These are phyloP conservation scores for Yarrowia keelungensis DNA, from an alignment of 805 yeast species.

Conservation along the genomic window DNA sequence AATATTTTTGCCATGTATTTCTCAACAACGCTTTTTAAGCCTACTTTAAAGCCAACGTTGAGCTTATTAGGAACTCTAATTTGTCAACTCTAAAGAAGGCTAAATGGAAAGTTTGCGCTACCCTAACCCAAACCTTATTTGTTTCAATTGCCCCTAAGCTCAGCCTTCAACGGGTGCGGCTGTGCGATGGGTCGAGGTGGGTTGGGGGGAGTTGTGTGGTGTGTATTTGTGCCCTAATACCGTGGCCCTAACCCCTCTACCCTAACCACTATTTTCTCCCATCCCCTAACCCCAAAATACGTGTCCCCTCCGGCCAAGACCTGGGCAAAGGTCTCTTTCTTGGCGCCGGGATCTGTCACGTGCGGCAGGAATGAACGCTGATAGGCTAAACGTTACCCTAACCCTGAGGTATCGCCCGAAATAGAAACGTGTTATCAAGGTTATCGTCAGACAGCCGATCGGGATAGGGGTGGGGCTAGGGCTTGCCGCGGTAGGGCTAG, in stretches of 20 bases:
- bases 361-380: background rate
- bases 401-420: conserved; percentile 5
- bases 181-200: background rate
- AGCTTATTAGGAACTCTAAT: too few relatives aligned
- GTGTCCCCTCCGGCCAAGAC: conserved; percentile 22
- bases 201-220: background rate
- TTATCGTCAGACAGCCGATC: conserved; percentile 12
- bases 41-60: background rate
- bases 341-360: conserved; percentile 23
- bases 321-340: conserved; percentile 8
- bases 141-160: too few relatives aligned
- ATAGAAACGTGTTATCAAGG: conserved; percentile 23
- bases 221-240: too few relatives aligned
- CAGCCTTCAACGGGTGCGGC: background rate
- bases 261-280: background rate
- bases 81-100: conserved; percentile 16
- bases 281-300: background rate
- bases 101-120: background rate
- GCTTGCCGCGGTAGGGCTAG: background rate
- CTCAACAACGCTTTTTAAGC: background rate
- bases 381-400: background rate
- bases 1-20: conserved; percentile 20
- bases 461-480: conserved; percentile 8
- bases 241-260: background rate
- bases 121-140: background rate